These are phyloP conservation scores for Ogataea thermomethanolica DNA, from an alignment of 805 yeast genomes.

Conservation along the genomic window DNA sequence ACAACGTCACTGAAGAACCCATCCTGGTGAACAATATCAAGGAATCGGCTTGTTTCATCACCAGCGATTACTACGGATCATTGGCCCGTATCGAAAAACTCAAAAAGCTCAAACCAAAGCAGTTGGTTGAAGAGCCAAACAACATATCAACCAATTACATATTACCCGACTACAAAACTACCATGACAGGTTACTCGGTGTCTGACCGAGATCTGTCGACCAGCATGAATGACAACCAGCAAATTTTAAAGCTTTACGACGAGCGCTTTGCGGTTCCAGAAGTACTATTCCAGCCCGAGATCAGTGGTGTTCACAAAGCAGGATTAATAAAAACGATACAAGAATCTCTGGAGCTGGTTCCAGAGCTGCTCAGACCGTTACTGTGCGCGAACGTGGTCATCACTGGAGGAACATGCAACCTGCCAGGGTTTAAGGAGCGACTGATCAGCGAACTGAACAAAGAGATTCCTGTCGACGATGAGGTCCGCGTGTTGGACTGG, in stretches of 20 bases:
- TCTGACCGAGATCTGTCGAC: slow-evolving; percentile 14
- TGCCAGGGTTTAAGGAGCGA: slow-evolving; percentile 65
- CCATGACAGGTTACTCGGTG: slow-evolving; percentile 60
- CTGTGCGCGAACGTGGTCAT: slow-evolving; percentile 74
- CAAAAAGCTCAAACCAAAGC: slow-evolving; percentile 19
- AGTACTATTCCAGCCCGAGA: slow-evolving; percentile 78
- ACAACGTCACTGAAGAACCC: slow-evolving; percentile 90
- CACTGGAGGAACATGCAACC: slow-evolving; percentile 76
- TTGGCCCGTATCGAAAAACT: slow-evolving; percentile 27
- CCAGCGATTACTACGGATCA: slow-evolving; percentile 46
- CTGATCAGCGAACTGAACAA: slow-evolving; percentile 57
- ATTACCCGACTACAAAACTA: slow-evolving; percentile 82
- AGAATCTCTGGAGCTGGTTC: slow-evolving; percentile 65
- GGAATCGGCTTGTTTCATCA: slow-evolving; percentile 71
- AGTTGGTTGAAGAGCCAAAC: slow-evolving; percentile 22
- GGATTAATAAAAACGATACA: slow-evolving; percentile 72
- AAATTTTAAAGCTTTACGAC: slow-evolving; percentile 65
- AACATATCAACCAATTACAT: slow-evolving; percentile 61
- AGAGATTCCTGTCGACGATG: slow-evolving; percentile 71
- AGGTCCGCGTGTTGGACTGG: slow-evolving; percentile 45
- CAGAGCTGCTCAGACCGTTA: slow-evolving; percentile 70
- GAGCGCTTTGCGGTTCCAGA: slow-evolving; percentile 91
- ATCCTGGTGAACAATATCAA: slow-evolving; percentile 80
- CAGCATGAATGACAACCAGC: slow-evolving; percentile 31
- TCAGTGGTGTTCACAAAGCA: slow-evolving; percentile 70